Evolutionary conservation across 2,329 filamentous ascomycete species (phyloP).

Genomic region (Aspergillus oerlinghausenensis): DNA sequence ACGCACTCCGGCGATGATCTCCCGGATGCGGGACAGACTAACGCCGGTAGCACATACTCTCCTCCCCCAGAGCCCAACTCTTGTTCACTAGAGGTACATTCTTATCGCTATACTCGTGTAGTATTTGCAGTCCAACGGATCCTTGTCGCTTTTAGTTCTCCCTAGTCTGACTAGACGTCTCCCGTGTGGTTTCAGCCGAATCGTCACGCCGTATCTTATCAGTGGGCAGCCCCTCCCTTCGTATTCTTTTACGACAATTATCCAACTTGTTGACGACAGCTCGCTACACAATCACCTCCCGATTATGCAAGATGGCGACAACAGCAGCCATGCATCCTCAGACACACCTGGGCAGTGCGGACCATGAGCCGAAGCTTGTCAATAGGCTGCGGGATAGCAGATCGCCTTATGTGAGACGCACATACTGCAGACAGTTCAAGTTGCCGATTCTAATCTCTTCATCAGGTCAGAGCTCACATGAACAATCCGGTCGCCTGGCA

Average conservation of each 20-base stretch:
- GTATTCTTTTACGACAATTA: neutral
- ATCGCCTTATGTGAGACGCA: slow-evolving; percentile 59
- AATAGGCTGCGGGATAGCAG: slow-evolving; percentile 59
- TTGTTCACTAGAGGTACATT: neutral
- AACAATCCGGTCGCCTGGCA: slow-evolving; percentile 90
- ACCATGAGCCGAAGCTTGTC: slow-evolving; percentile 34
- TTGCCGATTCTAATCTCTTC: slow-evolving; percentile 6
- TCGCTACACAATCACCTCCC: slow-evolving; percentile 5
- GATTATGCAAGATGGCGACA: slow-evolving; percentile 22
- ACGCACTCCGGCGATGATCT: slow-evolving; percentile 30
- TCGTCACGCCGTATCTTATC: slow-evolving; percentile 9
- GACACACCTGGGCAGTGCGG: slow-evolving; percentile 20
- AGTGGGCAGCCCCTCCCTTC: slow-evolving; percentile 5
- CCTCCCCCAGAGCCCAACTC: slow-evolving; percentile 8
- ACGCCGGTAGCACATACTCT: neutral
- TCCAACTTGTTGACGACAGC: slow-evolving; percentile 1
- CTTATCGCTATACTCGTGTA: neutral
- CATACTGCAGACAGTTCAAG: neutral
- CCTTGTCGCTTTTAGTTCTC: neutral
- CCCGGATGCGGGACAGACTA: slow-evolving; percentile 18
- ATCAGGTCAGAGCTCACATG: slow-evolving; percentile 65
- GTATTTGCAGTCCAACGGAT: neutral
- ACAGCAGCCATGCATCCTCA: slow-evolving; percentile 25
- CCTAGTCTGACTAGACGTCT: neutral
- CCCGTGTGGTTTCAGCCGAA: neutral